These are phyloP conservation scores for Penicillium fimorum DNA, from an alignment of 495 filamentous ascomycete species.

Conservation along the genomic window DNA sequence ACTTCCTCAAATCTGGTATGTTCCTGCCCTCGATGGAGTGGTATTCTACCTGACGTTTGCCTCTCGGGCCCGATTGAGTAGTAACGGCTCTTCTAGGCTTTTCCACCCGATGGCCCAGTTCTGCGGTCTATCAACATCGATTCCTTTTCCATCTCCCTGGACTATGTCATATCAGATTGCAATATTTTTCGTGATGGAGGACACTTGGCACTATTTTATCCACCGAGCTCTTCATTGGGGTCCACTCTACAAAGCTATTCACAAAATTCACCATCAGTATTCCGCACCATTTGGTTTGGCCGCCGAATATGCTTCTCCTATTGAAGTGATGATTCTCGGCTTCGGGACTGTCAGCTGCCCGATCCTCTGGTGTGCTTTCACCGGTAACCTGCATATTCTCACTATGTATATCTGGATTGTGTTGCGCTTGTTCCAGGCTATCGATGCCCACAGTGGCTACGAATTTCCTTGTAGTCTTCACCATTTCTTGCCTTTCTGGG, in stretches of 20 bases:
- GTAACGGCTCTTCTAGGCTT: constrained; percentile 47
- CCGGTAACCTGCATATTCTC: constrained; percentile 83
- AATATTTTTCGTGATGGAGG: constrained; percentile 93
- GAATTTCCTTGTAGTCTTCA: constrained; percentile 97
- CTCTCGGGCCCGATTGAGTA: constrained; percentile 11
- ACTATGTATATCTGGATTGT: constrained; percentile 99
- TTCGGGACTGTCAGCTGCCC: constrained; percentile 81
- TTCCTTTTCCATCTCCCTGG: constrained; percentile 81
- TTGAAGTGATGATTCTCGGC: constrained; percentile 96
- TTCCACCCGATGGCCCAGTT: constrained; percentile 98
- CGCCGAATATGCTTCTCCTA: constrained; percentile 95
- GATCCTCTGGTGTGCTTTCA: constrained; percentile 81
- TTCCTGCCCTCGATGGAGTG: constrained; percentile 17
- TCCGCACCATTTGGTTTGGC: constrained; percentile 95
- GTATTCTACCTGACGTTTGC: constrained; percentile 6
- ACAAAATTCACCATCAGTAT: constrained; percentile 99
- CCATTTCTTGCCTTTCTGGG: constrained; percentile 97
- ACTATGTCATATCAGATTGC: constrained; percentile 91
- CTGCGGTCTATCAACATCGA: constrained; percentile 81
- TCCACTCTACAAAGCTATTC: constrained; percentile 87
- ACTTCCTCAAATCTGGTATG: constrained; percentile 90
- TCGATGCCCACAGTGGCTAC: constrained; percentile 95
- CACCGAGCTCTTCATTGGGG: constrained; percentile 96
- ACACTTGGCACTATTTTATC: constrained; percentile 97
- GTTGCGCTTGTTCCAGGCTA: constrained; percentile 90